Evolutionary conservation across 2,329 filamentous ascomycete genomes (phyloP).

Genomic region (Venturia asperata): DNA sequence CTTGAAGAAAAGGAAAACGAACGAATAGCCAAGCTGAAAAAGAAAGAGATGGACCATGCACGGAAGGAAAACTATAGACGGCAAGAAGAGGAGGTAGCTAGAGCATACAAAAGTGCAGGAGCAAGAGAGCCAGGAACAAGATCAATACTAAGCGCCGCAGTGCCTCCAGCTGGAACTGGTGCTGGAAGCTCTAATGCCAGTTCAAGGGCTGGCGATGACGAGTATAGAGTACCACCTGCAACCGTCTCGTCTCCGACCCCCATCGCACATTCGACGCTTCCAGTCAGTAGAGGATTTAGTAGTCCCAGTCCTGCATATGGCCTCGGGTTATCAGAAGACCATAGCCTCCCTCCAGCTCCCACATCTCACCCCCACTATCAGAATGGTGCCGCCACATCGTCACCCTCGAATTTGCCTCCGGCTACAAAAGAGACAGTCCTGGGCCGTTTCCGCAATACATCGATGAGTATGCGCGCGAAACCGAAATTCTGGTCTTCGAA

Average conservation of each 20-base stretch:
- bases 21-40: slow-evolving; percentile 36
- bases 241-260: slow-evolving; percentile 47
- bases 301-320: slow-evolving; percentile 26
- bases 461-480: slow-evolving; percentile 72
- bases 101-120: slow-evolving; percentile 4
- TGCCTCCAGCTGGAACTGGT: not conserved
- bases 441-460: slow-evolving; percentile 61
- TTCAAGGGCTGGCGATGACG: slow-evolving; percentile 10
- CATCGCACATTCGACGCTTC: not conserved
- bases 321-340: slow-evolving; percentile 44
- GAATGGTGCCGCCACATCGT: slow-evolving; percentile 29
- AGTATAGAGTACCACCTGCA: slow-evolving; percentile 25
- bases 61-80: slow-evolving; percentile 40
- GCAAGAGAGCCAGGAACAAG: not conserved
- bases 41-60: slow-evolving; percentile 30
- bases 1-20: slow-evolving; percentile 44
- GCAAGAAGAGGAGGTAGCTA: slow-evolving; percentile 23
- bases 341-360: slow-evolving; percentile 30
- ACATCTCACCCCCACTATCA: slow-evolving; percentile 33
- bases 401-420: not conserved
- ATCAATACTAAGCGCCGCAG: not conserved
- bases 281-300: not conserved
- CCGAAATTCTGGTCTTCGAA: slow-evolving; percentile 57
- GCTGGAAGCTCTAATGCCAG: slow-evolving; percentile 9
- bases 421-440: slow-evolving; percentile 37